phyloP scores from a whole-genome alignment of 2,329 filamentous ascomycete species.

The Microdochium nivale region DNA sequence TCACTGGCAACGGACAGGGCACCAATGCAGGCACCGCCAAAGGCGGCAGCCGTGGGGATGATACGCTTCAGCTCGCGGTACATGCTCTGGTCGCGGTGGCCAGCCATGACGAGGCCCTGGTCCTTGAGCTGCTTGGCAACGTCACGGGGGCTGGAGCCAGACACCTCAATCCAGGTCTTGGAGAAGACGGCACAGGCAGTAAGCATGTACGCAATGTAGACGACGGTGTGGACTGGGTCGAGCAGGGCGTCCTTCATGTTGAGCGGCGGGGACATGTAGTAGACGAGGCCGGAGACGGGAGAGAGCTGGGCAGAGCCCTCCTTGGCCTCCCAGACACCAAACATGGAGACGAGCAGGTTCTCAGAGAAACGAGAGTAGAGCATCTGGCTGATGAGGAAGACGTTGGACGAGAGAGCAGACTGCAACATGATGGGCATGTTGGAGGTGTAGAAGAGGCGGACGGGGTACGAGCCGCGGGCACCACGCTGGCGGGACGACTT shows the following conservation, averaged over 20 bases:
- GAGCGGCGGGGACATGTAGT: slow-evolving; percentile 98
- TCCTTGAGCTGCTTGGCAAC: slow-evolving; percentile 99
- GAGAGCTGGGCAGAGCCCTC: slow-evolving; percentile 94
- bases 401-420: slow-evolving; percentile 95
- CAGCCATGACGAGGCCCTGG: slow-evolving; percentile 98
- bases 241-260: slow-evolving; percentile 96
- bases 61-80: slow-evolving; percentile 99
- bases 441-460: slow-evolving; percentile 99
- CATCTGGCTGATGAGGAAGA: slow-evolving; percentile 99
- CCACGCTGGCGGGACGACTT: slow-evolving; percentile 99
- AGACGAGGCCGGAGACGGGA: slow-evolving; percentile 86
- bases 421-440: slow-evolving; percentile 99
- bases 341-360: slow-evolving; percentile 94
- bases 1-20: slow-evolving; percentile 92
- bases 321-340: slow-evolving; percentile 97
- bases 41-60: slow-evolving; percentile 95
- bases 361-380: slow-evolving; percentile 98
- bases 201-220: slow-evolving; percentile 97
- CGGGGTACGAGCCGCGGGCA: slow-evolving; percentile 94
- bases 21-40: slow-evolving; percentile 98
- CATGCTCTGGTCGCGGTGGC: slow-evolving; percentile 99
- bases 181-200: slow-evolving; percentile 96
- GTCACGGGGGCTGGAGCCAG: slow-evolving; percentile 91
- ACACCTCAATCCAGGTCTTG: slow-evolving; percentile 99
- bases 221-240: slow-evolving; percentile 90